Percentiles rank a stretch among this genome's conserved stretches.
Conservation (phyloP, 208 protist species). For the Trypanosoma rangeli region DNA sequence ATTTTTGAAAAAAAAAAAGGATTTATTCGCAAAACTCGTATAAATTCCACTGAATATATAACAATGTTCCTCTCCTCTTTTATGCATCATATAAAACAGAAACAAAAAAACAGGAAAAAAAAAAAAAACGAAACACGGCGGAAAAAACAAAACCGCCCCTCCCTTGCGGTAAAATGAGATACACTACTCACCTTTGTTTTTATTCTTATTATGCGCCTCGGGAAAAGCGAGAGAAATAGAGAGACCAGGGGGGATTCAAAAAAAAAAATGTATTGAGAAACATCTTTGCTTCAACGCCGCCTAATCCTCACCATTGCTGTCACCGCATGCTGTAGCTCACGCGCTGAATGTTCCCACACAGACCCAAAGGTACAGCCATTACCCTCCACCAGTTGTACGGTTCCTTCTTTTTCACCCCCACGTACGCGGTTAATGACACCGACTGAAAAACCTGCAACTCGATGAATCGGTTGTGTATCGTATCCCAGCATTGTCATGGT, state of each 20-base stretch:
- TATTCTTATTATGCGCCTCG: neutral
- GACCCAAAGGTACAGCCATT: constrained; percentile 75
- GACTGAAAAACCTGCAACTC: constrained; percentile 67
- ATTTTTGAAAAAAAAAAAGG: too few species aligned
- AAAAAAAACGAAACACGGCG: constrained; percentile 38
- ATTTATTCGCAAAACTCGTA: too few species aligned
- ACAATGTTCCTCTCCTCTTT: too few species aligned
- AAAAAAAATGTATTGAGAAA: neutral
- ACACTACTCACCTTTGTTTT: constrained; percentile 1
- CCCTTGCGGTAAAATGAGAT: too few species aligned
- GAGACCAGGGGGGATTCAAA: constrained; percentile 15
- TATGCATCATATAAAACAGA: constrained; percentile 6
- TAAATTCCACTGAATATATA: too few species aligned
- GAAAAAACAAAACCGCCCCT: too few species aligned
- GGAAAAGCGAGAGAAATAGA: neutral
- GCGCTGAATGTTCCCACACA: constrained; percentile 46
- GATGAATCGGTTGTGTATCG: constrained; percentile 74
- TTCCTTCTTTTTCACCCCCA: constrained; percentile 23
- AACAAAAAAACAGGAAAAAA: constrained; percentile 17
- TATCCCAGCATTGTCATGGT: constrained; percentile 80
- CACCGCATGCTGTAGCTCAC: constrained; percentile 50
- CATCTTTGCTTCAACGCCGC: constrained; percentile 5
- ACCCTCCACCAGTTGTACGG: constrained; percentile 81
- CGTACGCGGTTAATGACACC: constrained; percentile 78
- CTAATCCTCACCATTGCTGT: constrained; percentile 52